Evolutionary conservation across 768 basidiomycete species (phyloP), one percentile per base, ranked within the genome.

Genomic region (Trametes meyenii): DNA sequence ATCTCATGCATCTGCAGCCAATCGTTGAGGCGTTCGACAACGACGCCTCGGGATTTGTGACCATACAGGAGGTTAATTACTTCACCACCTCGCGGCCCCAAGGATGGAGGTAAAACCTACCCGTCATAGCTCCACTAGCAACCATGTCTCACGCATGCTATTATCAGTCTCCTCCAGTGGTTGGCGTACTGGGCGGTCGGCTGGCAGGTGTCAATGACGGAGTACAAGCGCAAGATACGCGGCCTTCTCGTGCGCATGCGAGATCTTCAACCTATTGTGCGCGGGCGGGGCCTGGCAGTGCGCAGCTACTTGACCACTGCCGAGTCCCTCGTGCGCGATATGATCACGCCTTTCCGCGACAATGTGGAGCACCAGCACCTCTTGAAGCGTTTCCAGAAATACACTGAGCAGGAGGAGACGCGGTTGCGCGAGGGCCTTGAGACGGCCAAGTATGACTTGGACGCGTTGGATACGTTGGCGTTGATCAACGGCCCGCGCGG

Each of bases 1-100:
- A 70, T 45, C 59, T 76, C 16, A 50, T 65, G 21, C 69, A 71
- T 45, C 59, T 79, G 5, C 75, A 74, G 19, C 64, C 72, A 0
- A 66, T 80, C 40, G 65, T 71, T 19, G 78, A 79, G 58, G 78
- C 77, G 0, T 75, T 79, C 46, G 80, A 80, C 44, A 75, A 76
- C 35, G 78, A 80, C 57, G 74, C 70, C 0, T 74, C 76, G 5
- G 77, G 77, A 0, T 79, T 76, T 39, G 66, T 78, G n/a, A 75
- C 68, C 24, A 66, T 77, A 10, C 64, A 65, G 10, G 76, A 77
- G 42, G 72, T 71, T 0, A 78, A 78, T 45, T 36, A 45, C 0
- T 76, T 78, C 45, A 73, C 73, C 0, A 50, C 58, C 0, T 54
- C 66, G 13, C 65, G 71, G 4, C 76, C 76, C 0, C 29, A 66